Evolutionary conservation across 257 asterid species (phyloP), one percentile per base, ranked within the genome.

Genomic region (Przewalskia tangutica): DNA sequence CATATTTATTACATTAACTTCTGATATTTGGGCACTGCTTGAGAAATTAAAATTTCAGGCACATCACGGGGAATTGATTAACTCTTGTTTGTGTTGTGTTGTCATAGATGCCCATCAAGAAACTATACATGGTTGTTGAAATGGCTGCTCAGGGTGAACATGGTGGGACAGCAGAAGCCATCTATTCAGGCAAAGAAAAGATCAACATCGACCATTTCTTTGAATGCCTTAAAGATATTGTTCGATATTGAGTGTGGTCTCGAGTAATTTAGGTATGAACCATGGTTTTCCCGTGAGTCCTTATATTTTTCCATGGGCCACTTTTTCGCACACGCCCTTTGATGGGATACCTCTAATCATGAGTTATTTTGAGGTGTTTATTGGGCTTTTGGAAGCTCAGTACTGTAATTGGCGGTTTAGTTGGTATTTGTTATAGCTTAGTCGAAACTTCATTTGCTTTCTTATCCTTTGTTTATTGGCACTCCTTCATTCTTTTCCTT

Each of bases 81-180:
- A 50, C 82, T 77, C 50, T 38, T 48, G 32, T 11, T 80, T 81
- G n/a, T 82, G 42, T 54, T 50, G 38, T 86, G 46, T 56, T 85
- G 20, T 79, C 81, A 4, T 85, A 96, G 98, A 87, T 94, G 92
- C 98, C 99, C 65, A 86, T 96, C 86, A 96, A 96, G 88, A 96
- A 91, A 89, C 89, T 94, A 3, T 96, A 91, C 85, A 89, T 93
- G 95, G 97, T 94, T n/a, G 87, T 96, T 23, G 97, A 96, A 85
- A 96, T 96, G 98, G 97, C 98, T 20, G 97, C 98, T 75, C 98
- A 94, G 83, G 99, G 98, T 32, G 98, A 91, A 88, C 85, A 81
- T 1, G 99, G 99, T 67, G 98, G 98, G 81, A 88, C 90, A 81
- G 97, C 97, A 11, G 97, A 92, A 81, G 94, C 93, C 56, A 86